Evolutionary conservation across 2,329 filamentous ascomycete genomes (phyloP), one percentile per base, ranked within the genome.

Genomic region (Tolypocladium paradoxum): DNA sequence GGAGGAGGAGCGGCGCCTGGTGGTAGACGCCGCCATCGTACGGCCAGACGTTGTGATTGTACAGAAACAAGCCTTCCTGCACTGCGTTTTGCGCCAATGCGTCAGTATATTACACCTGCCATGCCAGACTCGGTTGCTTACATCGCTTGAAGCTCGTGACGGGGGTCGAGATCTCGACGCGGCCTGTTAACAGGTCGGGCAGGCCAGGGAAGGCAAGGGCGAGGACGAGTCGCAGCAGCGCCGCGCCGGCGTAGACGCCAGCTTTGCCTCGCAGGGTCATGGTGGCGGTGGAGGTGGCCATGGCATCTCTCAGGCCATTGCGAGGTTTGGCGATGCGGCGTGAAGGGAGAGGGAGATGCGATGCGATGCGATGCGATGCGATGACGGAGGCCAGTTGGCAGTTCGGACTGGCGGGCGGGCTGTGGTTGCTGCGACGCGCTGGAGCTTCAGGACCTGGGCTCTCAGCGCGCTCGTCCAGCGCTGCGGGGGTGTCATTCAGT

Each of bases 81-180:
- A 97, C 90, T 95, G 62, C 27, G 8, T 12, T n/a, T 24, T 22
- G 40, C 18, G 11, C 24, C 37, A 4, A 16, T n/a, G 9, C 6
- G 20, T 38, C 20, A 43, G 35, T 3, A 40, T 22, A 20, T 12
- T 46, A 12, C 43, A 27, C 27, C 9, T 12, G 14, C 1, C n/a
- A 38, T 16, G 6, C 8, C 24, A 27, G 31, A 43, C 49, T 49
- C 46, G 48, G 22, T 50, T 43, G 71, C 86, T 70, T 78, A 95
- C 91, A 76, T 82, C 93, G 83, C 76, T 97, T 97, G 81, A 96
- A 99, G 79, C 92, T 96, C 62, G 90, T 96, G 48, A 97, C 87
- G 38, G 93, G 92, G 24, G 93, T 99, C 46, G 93, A 96, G 64
- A 99, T 87, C 76, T 99, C 93, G 63, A 96, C 93, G 65, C 93